These are phyloP conservation scores for Papiliotrema laurentii DNA, from an alignment of 1,284 basidiomycete species.

Conservation along the genomic window DNA sequence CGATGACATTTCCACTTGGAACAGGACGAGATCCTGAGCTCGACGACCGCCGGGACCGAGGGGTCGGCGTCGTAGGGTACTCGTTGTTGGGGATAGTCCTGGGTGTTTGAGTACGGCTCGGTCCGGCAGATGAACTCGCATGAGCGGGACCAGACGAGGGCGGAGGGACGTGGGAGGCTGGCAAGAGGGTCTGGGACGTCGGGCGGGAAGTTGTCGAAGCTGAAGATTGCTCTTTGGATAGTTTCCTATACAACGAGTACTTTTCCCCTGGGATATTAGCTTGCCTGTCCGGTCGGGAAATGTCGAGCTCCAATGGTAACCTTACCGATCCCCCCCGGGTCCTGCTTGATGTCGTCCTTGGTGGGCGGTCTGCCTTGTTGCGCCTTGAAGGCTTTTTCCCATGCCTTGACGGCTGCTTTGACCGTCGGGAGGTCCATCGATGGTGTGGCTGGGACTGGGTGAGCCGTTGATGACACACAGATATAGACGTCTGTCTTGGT, in stretches of 20 bases:
- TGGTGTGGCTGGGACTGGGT: background rate
- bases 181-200: too few relatives aligned
- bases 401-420: conserved; percentile 70
- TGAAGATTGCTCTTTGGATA: background rate
- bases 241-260: background rate
- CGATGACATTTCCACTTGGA: too few relatives aligned
- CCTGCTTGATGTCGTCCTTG: conserved; percentile 69
- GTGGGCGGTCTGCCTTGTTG: conserved; percentile 61
- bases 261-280: background rate
- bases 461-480: background rate
- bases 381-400: conserved; percentile 71
- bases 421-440: conserved; percentile 50
- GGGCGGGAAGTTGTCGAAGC: background rate
- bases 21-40: background rate
- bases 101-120: conserved; percentile 14
- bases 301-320: conserved; percentile 11
- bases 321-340: conserved; percentile 63
- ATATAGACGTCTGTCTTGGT: background rate
- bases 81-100: conserved; percentile 12
- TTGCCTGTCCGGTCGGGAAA: background rate
- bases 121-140: conserved; percentile 13
- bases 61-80: conserved; percentile 34
- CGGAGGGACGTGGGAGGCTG: too few relatives aligned
- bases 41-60: conserved; percentile 18
- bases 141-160: background rate